A percentile compares a stretch with the other conserved stretches of the same genome.
These are phyloP conservation scores for Gleditsia sinensis DNA, from an alignment of 306 rosid genomes.

Conservation along the genomic window DNA sequence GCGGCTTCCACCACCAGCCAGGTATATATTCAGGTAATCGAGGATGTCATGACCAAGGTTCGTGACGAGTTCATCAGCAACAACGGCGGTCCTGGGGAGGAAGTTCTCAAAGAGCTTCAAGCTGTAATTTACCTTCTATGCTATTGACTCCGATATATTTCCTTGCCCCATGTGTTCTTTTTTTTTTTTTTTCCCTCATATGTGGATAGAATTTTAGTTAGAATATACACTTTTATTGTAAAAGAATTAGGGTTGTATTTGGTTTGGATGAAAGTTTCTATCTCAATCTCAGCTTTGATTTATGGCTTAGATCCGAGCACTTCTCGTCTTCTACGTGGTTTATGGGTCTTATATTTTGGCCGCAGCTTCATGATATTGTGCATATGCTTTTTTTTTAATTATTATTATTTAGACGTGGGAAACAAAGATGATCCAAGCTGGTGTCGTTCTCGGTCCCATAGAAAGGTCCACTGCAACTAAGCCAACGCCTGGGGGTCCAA, in stretches of 20 bases:
- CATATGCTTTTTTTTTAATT: slow-evolving; percentile 9
- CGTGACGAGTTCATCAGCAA: slow-evolving; percentile 88
- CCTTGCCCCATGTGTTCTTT: not conserved
- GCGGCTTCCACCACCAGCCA: slow-evolving; percentile 76
- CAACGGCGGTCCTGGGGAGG: slow-evolving; percentile 86
- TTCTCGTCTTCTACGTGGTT: too few relatives aligned
- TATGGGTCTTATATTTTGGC: not conserved
- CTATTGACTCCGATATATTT: not conserved
- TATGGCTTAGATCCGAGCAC: slow-evolving; percentile 63
- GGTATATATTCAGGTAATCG: slow-evolving; percentile 88
- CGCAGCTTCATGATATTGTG: not conserved
- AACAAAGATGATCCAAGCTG: slow-evolving; percentile 88
- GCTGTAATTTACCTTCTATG: slow-evolving; percentile 62
- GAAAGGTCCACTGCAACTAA: slow-evolving; percentile 71
- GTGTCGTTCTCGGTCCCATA: slow-evolving; percentile 73
- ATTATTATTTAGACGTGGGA: slow-evolving; percentile 77
- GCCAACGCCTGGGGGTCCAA: slow-evolving; percentile 75
- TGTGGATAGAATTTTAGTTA: not conserved
- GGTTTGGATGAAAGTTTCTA: not conserved
- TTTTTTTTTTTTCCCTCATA: too few relatives aligned
- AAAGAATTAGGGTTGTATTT: too few relatives aligned
- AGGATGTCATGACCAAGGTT: slow-evolving; percentile 90
- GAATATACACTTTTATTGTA: too few relatives aligned
- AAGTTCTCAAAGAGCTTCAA: slow-evolving; percentile 97
- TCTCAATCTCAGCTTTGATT: slow-evolving; percentile 29